These are phyloP conservation scores for Lineolata rhizophorae DNA, from an alignment of 495 filamentous ascomycete genomes.

Conservation along the genomic window DNA sequence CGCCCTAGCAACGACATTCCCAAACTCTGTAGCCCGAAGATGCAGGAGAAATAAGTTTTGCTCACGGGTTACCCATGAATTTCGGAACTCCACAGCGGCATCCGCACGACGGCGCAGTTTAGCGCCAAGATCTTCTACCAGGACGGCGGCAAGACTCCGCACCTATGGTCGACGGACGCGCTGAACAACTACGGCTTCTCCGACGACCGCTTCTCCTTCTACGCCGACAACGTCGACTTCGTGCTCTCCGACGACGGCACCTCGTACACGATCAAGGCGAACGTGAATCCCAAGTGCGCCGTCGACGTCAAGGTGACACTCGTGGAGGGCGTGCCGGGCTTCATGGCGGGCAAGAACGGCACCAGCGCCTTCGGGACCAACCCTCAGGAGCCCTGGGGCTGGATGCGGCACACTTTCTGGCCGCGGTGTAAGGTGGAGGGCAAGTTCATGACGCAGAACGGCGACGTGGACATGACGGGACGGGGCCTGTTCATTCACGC, in stretches of 20 bases:
- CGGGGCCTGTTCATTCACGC: constrained; percentile 57
- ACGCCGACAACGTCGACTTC: constrained; percentile 60
- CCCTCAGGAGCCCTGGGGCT: constrained; percentile 65
- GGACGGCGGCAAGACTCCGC: constrained; percentile 34
- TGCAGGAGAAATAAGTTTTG: constrained; percentile 4
- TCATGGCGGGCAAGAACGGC: constrained; percentile 70
- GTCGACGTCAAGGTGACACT: constrained; percentile 53
- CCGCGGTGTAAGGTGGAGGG: constrained; percentile 64
- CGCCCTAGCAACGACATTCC: background rate
- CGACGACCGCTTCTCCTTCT: constrained; percentile 59
- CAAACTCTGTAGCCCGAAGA: background rate
- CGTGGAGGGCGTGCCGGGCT: constrained; percentile 53
- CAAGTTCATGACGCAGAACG: constrained; percentile 60
- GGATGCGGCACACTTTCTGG: constrained; percentile 85
- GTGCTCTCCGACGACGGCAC: constrained; percentile 66
- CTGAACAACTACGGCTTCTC: constrained; percentile 62
- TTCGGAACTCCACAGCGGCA: constrained; percentile 34
- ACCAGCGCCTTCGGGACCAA: constrained; percentile 74
- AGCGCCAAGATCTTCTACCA: constrained; percentile 76
- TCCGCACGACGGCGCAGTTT: constrained; percentile 79
- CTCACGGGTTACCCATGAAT: constrained; percentile 1
- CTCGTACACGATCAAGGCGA: constrained; percentile 67
- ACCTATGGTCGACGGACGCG: constrained; percentile 61
- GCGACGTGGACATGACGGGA: constrained; percentile 65
- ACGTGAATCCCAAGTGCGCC: constrained; percentile 47